Evolutionary conservation across 495 filamentous ascomycete species (phyloP).

Genomic region (Hypoxylon rickii): DNA sequence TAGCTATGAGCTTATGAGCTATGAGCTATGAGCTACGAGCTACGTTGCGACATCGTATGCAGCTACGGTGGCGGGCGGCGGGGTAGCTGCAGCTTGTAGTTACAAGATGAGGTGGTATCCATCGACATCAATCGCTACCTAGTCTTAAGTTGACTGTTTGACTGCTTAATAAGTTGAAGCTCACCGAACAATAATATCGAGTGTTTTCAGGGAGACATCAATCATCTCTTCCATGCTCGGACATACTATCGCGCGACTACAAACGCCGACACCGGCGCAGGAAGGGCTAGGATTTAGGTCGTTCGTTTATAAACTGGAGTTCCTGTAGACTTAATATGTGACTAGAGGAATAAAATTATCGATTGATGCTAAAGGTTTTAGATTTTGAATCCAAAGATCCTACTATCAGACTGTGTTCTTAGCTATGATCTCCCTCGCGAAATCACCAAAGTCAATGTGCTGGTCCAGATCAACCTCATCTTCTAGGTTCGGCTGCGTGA

Average conservation of each 20-base stretch:
- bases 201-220: too few species aligned
- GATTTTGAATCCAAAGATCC: too few species aligned
- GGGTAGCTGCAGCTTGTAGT: slow-evolving; percentile 10
- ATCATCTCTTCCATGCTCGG: not conserved
- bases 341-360: too few species aligned
- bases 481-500: slow-evolving; percentile 92
- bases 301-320: too few species aligned
- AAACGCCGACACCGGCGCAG: not conserved
- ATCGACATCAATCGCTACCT: too few species aligned
- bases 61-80: too few species aligned
- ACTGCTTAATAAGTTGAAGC: not conserved
- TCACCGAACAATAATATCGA: not conserved
- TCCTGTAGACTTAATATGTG: too few species aligned
- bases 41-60: not conserved
- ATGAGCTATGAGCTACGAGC: not conserved
- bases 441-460: slow-evolving; percentile 80
- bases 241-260: not conserved
- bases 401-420: slow-evolving; percentile 71
- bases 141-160: too few species aligned
- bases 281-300: too few species aligned
- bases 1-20: not conserved
- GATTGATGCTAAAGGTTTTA: too few species aligned
- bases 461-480: slow-evolving; percentile 78
- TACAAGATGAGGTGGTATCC: too few species aligned
- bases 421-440: slow-evolving; percentile 81